Base-by-base conservation (phyloP, 2,329 filamentous ascomycete genomes). In the Trichoderma gracile region DNA sequence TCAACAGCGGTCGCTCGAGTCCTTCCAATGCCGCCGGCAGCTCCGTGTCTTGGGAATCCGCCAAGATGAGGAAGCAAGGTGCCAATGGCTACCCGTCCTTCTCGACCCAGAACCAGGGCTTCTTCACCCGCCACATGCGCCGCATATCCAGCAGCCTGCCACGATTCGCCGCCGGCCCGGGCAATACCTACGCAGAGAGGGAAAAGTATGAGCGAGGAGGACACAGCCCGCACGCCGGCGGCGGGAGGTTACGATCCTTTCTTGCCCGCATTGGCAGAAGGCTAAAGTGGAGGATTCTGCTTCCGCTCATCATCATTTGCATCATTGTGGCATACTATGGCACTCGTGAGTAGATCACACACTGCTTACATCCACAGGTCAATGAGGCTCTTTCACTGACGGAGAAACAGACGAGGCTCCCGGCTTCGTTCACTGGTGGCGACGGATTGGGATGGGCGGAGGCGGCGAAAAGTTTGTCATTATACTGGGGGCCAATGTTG, bases 381-480 rank as follows among this genome's bases (percentile, higher is more conserved):
- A 21, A 38, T 33, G 21, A 33, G 33, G 12, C 23, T n/a, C 3
- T 25, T 47, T 60, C 12, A 45, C 50, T 65, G 43, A 50, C 42
- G 12, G 23, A 7, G 15, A 14, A 19, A 38, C n/a, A 62, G 52
- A 59, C 57, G 59, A 66, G 55, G 55, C 56, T 14, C 65, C 70
- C 85, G 83, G 83, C 25, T 73, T 86, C 5, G 71, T 82, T 40
- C 85, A 85, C 70, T 78, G 79, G 75, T 97, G 91, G 81, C 87
- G 92, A 72, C 84, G 91, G 78, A 84, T 89, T 53, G 80, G 88
- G 42, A 84, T 84, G 77, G 81, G 96, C 3, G 93, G 94, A 57
- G 91, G 91, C 55, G 95, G 95, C 21, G 88, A 89, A 73, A 98
- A 97, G 73, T 93, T 90, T 73, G 95, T 99, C 68, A 90, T 99